These are phyloP conservation scores for Lichina pygmaea DNA, from an alignment of 495 filamentous ascomycete species.

Conservation along the genomic window DNA sequence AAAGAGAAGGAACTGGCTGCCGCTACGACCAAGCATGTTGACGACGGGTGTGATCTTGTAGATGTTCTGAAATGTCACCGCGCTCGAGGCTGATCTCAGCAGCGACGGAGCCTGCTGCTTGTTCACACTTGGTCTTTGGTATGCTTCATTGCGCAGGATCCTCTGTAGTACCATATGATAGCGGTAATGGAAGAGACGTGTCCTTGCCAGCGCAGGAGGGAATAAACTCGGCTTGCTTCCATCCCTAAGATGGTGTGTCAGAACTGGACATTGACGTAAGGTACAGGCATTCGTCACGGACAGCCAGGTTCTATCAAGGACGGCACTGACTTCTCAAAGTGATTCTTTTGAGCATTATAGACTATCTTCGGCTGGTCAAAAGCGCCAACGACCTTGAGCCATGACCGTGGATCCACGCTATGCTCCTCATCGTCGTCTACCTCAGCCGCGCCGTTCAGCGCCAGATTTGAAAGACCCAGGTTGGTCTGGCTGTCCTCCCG, in stretches of 20 bases:
- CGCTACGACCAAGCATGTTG: slow-evolving; percentile 74
- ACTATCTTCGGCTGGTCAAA: slow-evolving; percentile 66
- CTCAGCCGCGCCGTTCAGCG: slow-evolving; percentile 14
- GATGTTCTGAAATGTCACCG: slow-evolving; percentile 24
- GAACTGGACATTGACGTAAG: neutral
- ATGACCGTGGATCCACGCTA: slow-evolving; percentile 38
- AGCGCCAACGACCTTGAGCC: slow-evolving; percentile 52
- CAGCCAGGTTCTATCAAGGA: neutral
- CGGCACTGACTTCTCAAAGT: slow-evolving; percentile 44
- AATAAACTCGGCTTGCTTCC: slow-evolving; percentile 33
- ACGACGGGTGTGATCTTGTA: slow-evolving; percentile 84
- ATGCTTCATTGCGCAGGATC: slow-evolving; percentile 73
- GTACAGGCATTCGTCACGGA: neutral
- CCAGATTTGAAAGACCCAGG: slow-evolving; percentile 31
- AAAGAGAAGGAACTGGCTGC: slow-evolving; percentile 62
- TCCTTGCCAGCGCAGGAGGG: slow-evolving; percentile 57
- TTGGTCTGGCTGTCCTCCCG: slow-evolving; percentile 33
- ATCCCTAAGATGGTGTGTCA: neutral
- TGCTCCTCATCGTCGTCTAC: slow-evolving; percentile 30
- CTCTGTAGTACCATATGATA: slow-evolving; percentile 80
- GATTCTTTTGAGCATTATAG: slow-evolving; percentile 71
- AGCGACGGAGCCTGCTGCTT: slow-evolving; percentile 15
- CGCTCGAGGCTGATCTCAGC: slow-evolving; percentile 27
- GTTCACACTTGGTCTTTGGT: slow-evolving; percentile 49
- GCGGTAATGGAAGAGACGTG: slow-evolving; percentile 58